Evolutionary conservation across 345 rosid genomes (phyloP), one percentile per base, ranked within the genome.

Genomic region (Salix dunnii): DNA sequence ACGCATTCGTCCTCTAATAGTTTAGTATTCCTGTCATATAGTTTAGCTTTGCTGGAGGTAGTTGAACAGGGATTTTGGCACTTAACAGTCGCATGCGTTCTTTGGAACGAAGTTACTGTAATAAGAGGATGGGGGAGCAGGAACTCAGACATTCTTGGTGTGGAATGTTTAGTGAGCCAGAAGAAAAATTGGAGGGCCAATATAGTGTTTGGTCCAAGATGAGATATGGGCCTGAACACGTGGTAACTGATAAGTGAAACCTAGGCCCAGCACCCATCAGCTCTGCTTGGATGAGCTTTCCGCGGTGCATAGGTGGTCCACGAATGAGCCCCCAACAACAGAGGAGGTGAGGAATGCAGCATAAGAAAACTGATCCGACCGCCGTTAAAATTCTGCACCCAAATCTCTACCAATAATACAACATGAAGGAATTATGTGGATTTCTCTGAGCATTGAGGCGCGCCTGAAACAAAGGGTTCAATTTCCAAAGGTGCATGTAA

Each of bases 41-140:
- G 76, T 51, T 66, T 49, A 46, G 49, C 49, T 14, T 53, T 53
- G 11, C 9, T 90, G 91, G 35, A 87, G 87, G 65, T 80, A 87
- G 81, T 87, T 82, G 80, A 91, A 93, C 93, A 5, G 88, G 81
- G 66, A 84, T 83, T 82, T 96, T 97, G 31, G 82, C 89, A 48
- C 92, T 93, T 51, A 89, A 85, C 76, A 91, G 31, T 61, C 69
- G 75, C 60, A 76, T 48, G 63, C 85, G 70, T 1, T 1, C 40
- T 43, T 72, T 77, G 87, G 42, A 87, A 88, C 63, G 80, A 75
- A 67, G 61, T 73, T 6, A 84, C 62, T 84, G 82, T 6, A 84
- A 58, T 3, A 89, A 79, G 69, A 87, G 79, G 46, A 73, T n/a
- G 40, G 76, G 17, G 88, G 82, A 30, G 75, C 36, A 60, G 72